Evolutionary conservation across 148 eudicot genomes (phyloP), one percentile per base, ranked within the genome.

Genomic region (Salicornia ramosissima): DNA sequence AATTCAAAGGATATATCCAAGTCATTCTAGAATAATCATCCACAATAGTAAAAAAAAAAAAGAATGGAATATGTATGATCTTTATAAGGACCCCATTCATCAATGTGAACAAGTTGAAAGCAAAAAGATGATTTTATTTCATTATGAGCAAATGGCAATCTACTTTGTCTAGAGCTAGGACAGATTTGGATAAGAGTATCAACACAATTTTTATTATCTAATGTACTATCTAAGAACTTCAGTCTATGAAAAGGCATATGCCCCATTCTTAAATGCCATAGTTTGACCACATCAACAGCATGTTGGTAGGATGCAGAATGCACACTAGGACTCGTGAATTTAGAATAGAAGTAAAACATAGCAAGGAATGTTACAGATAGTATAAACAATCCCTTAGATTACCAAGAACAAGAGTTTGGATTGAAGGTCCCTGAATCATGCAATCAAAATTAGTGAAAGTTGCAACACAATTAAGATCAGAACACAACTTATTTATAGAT

Each of bases 11-110:
- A n/a, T 18, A 8, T 3, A 22, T 7, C 60, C 45, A 68, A 2
- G 45, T 34, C 6, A 4, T 1, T n/a, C 58, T 52, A 1, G 60
- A 29, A 21, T 5, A 34, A 10, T 68, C 71, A 68, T 68, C 45
- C 5, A 68, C 71, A 5, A 52, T 51, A 1, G 71, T 68, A n/a
- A n/a, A n/a, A n/a, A n/a, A 1, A 68, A 8, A n/a, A 68, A 68
- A 13, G 6, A 12, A 8, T 19, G 18, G 36, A 33, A 36, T 29
- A 33, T 13, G 40, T 47, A 0, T 15, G 3, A 5, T 30, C 16
- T 14, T 14, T 19, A 8, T 26, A 49, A 1, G 71, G 60, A 16
- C 71, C 71, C 43, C 60, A 68, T 0, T 19, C 25, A 54, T 68
- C 71, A 0, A 52, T 7, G 2, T 68, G 60, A 1, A 68, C 2